Conservation (phyloP, 352 stramenopile species). For the Pythium biforme region DNA sequence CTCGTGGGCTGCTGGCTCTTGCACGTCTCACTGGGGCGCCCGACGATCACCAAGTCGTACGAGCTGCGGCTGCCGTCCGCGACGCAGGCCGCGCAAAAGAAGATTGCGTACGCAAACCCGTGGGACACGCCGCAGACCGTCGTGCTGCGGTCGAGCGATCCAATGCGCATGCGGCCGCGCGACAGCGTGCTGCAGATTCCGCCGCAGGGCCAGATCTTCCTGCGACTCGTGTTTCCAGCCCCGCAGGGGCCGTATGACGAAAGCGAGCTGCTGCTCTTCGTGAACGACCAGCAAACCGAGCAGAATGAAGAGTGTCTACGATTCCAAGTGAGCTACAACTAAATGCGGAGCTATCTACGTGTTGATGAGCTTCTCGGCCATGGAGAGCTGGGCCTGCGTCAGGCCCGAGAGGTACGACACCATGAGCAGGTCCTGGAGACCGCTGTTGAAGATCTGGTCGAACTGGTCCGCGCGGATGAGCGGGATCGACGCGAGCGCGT, state of each 20-base stretch:
- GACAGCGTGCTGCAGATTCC: constrained; percentile 59
- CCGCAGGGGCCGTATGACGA: background rate
- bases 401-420: constrained; percentile 97
- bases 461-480: constrained; percentile 94
- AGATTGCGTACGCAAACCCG: constrained; percentile 92
- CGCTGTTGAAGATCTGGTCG: constrained; percentile 96
- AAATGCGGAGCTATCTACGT: constrained; percentile 42
- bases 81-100: constrained; percentile 76
- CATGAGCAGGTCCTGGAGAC: constrained; percentile 98
- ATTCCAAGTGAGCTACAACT: constrained; percentile 77
- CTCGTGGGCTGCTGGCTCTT: constrained; percentile 90
- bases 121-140: constrained; percentile 88
- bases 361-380: constrained; percentile 97
- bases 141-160: constrained; percentile 79
- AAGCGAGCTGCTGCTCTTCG: constrained; percentile 85
- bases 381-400: constrained; percentile 96
- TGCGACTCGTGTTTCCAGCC: constrained; percentile 48
- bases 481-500: constrained; percentile 93
- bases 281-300: constrained; percentile 89
- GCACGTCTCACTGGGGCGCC: constrained; percentile 64
- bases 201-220: constrained; percentile 47
- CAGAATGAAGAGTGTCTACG: constrained; percentile 94
- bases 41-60: constrained; percentile 92
- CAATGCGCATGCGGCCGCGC: constrained; percentile 64
- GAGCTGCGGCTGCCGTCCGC: constrained; percentile 77